These are phyloP conservation scores for Tulasnella sp. DNA, from an alignment of 768 basidiomycete species.

Conservation along the genomic window DNA sequence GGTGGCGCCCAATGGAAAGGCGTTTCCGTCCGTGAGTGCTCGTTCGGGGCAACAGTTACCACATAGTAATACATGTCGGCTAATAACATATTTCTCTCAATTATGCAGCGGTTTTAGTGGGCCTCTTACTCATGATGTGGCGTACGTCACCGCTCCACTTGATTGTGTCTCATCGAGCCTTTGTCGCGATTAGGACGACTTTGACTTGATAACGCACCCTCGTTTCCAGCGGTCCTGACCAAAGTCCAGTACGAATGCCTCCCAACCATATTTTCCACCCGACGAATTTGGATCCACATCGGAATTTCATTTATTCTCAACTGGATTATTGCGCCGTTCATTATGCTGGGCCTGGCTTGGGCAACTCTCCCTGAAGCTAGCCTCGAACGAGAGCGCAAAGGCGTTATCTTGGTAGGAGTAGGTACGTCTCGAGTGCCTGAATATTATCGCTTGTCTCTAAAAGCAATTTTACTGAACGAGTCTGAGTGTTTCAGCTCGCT, in stretches of 20 bases:
- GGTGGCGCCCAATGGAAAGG: slow-evolving; percentile 59
- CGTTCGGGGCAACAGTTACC: neutral
- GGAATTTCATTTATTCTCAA: slow-evolving; percentile 64
- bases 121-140: slow-evolving; percentile 87
- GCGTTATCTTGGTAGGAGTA: slow-evolving; percentile 78
- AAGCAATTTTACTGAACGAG: neutral
- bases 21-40: slow-evolving; percentile 69
- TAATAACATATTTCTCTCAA: neutral
- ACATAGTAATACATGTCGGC: neutral
- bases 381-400: slow-evolving; percentile 64
- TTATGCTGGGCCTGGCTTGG: slow-evolving; percentile 86
- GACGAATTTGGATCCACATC: slow-evolving; percentile 61
- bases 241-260: slow-evolving; percentile 64
- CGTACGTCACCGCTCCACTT: slow-evolving; percentile 33
- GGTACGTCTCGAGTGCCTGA: slow-evolving; percentile 45
- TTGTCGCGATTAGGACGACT: neutral
- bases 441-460: neutral
- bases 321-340: slow-evolving; percentile 74
- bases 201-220: neutral
- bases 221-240: slow-evolving; percentile 42
- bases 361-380: slow-evolving; percentile 68
- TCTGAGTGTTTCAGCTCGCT: slow-evolving; percentile 18
- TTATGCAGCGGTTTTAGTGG: slow-evolving; percentile 65
- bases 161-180: neutral
- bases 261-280: slow-evolving; percentile 51